Conservation (phyloP, 441 rosid species). For the Biscutella auriculata region DNA sequence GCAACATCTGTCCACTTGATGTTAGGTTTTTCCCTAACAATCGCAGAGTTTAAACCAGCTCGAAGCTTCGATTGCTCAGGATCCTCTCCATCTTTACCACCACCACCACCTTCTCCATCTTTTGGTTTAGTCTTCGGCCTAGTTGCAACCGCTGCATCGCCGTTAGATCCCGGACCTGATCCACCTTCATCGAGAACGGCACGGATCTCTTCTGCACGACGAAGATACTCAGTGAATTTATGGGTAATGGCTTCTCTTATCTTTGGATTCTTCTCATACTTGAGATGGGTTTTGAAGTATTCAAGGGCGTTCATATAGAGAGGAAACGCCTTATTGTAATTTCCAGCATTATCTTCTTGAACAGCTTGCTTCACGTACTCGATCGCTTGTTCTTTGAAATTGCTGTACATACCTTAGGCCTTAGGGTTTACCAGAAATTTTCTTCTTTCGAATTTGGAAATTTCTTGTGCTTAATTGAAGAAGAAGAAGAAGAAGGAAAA, state of each 20-base stretch:
- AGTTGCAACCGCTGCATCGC: slow-evolving; percentile 86
- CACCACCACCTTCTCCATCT: slow-evolving; percentile 50
- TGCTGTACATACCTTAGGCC: slow-evolving; percentile 78
- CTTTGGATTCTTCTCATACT: slow-evolving; percentile 95
- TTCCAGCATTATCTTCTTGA: slow-evolving; percentile 80
- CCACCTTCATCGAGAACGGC: slow-evolving; percentile 91
- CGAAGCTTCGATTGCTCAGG: slow-evolving; percentile 69
- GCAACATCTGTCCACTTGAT: slow-evolving; percentile 29
- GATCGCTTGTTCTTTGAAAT: slow-evolving; percentile 94
- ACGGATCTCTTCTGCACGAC: slow-evolving; percentile 96
- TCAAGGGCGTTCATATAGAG: slow-evolving; percentile 92
- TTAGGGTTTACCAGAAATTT: slow-evolving; percentile 1
- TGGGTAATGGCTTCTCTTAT: slow-evolving; percentile 81
- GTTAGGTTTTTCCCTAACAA: slow-evolving; percentile 75
- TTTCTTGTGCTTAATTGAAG: too few species aligned
- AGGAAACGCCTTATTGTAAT: slow-evolving; percentile 87
- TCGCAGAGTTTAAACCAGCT: slow-evolving; percentile 78
- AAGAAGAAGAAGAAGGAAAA: too few species aligned
- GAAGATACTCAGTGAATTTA: slow-evolving; percentile 95
- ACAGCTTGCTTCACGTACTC: slow-evolving; percentile 97
- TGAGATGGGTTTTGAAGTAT: slow-evolving; percentile 93
- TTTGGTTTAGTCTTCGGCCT: slow-evolving; percentile 73
- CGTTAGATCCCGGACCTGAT: slow-evolving; percentile 68
- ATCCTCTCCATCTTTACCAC: slow-evolving; percentile 68
- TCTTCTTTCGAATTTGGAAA: too few species aligned